These are phyloP conservation scores for Dryas alaskensis DNA, from an alignment of 306 rosid genomes.

Conservation along the genomic window DNA sequence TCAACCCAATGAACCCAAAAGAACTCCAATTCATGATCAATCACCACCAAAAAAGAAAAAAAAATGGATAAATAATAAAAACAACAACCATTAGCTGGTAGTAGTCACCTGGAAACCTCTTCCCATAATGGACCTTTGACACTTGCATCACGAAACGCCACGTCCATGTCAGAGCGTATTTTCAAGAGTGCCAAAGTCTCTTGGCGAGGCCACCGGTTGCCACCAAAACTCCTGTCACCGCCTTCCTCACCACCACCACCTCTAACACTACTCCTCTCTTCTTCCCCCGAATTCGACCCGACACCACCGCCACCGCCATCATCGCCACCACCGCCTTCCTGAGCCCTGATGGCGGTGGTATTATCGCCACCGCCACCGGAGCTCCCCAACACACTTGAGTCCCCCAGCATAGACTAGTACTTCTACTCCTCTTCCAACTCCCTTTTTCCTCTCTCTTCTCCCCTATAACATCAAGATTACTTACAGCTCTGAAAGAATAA, in stretches of 20 bases:
- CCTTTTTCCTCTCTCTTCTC: background rate
- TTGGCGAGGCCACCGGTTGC: slow-evolving; percentile 89
- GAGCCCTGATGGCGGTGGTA: slow-evolving; percentile 3
- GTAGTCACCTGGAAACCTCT: slow-evolving; percentile 67
- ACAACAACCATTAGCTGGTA: background rate
- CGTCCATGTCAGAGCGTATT: slow-evolving; percentile 94
- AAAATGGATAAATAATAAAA: background rate
- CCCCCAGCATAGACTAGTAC: slow-evolving; percentile 66
- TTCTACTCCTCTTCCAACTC: slow-evolving; percentile 4
- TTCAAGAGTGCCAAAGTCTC: slow-evolving; percentile 83
- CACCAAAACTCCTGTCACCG: slow-evolving; percentile 70
- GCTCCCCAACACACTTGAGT: slow-evolving; percentile 59
- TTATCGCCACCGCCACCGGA: slow-evolving; percentile 45
- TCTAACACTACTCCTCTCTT: slow-evolving; percentile 30
- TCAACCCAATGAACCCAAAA: slow-evolving; percentile 3
- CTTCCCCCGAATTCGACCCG: slow-evolving; percentile 73
- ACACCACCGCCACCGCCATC: slow-evolving; percentile 27
- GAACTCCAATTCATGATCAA: background rate
- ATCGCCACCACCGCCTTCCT: slow-evolving; percentile 23
- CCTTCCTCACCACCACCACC: slow-evolving; percentile 35
- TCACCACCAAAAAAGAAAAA: background rate
- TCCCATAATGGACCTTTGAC: slow-evolving; percentile 98
- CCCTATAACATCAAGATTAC: slow-evolving; percentile 20
- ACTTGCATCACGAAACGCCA: slow-evolving; percentile 79
- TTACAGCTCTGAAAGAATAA: slow-evolving; percentile 38